These are phyloP conservation scores for Omphalotus olearius DNA, from an alignment of 1,284 basidiomycete species.

Conservation along the genomic window DNA sequence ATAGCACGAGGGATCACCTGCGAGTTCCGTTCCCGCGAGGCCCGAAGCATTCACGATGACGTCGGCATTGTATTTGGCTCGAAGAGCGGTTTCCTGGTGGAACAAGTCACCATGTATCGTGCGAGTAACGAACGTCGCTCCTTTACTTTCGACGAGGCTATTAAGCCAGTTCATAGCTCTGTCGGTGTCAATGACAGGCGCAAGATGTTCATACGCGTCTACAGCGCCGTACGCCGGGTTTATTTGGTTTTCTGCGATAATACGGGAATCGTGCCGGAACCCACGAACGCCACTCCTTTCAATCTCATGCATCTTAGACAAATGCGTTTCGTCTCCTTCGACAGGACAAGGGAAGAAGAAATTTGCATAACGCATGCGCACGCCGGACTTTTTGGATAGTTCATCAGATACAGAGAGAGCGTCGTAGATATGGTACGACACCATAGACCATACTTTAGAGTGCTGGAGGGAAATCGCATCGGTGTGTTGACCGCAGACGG, in stretches of 20 bases:
- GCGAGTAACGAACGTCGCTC: conserved; percentile 26
- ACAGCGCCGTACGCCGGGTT: conserved; percentile 26
- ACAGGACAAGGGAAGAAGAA: conserved; percentile 31
- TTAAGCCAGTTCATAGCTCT: conserved; percentile 30
- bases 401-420: conserved; percentile 7
- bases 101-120: conserved; percentile 24
- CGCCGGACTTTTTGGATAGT: conserved; percentile 11
- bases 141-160: conserved; percentile 26
- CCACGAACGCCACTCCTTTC: conserved; percentile 20
- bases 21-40: conserved; percentile 26
- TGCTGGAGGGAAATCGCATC: conserved; percentile 27
- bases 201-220: conserved; percentile 31
- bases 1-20: conserved; percentile 28
- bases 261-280: conserved; percentile 25
- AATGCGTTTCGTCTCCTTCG: conserved; percentile 11
- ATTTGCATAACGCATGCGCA: conserved; percentile 21
- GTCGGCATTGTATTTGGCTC: conserved; percentile 25
- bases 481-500: conserved; percentile 31
- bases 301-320: conserved; percentile 25
- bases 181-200: conserved; percentile 34
- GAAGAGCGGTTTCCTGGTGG: conserved; percentile 26
- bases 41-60: conserved; percentile 33
- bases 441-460: conserved; percentile 30
- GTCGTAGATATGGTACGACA: conserved; percentile 26
- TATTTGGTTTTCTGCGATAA: conserved; percentile 16